These are phyloP conservation scores for Cornus florida DNA, from an alignment of 148 eudicot species.

Conservation along the genomic window DNA sequence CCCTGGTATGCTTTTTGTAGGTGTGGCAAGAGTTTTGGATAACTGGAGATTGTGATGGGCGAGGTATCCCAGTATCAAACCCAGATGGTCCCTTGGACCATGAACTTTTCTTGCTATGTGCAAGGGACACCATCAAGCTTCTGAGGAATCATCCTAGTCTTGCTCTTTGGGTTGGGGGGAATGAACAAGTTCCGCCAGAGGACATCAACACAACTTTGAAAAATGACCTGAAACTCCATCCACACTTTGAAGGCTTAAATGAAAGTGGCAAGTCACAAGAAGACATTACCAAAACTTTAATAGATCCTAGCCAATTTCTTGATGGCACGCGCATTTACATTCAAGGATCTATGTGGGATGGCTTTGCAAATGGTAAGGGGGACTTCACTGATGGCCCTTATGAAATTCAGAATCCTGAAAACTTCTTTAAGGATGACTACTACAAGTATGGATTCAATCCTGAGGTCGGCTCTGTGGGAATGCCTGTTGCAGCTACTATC, in stretches of 20 bases:
- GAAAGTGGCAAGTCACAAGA: constrained; percentile 23
- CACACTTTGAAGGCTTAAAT: constrained; percentile 39
- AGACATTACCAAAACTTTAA: constrained; percentile 20
- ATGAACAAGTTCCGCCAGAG: constrained; percentile 92
- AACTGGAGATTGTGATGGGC: constrained; percentile 93
- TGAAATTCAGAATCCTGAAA: constrained; percentile 91
- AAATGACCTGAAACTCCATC: constrained; percentile 71
- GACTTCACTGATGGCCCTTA: constrained; percentile 91
- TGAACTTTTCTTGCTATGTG: constrained; percentile 87
- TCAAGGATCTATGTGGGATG: constrained; percentile 99
- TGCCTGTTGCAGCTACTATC: constrained; percentile 98
- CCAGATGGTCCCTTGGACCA: constrained; percentile 97
- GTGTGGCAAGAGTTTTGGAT: constrained; percentile 99
- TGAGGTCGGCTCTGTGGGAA: constrained; percentile 94
- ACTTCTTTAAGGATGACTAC: constrained; percentile 78
- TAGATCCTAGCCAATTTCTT: constrained; percentile 87
- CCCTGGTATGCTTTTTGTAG: constrained; percentile 32
- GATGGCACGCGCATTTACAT: constrained; percentile 92
- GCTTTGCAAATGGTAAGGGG: constrained; percentile 90
- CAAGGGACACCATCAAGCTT: constrained; percentile 90
- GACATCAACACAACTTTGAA: constrained; percentile 77
- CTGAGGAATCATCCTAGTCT: constrained; percentile 96
- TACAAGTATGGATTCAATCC: constrained; percentile 92
- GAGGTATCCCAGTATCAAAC: constrained; percentile 92
- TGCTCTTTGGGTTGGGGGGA: constrained; percentile 99